Base-by-base conservation (phyloP, 768 basidiomycete species). In the Phylloporus scabripes region DNA sequence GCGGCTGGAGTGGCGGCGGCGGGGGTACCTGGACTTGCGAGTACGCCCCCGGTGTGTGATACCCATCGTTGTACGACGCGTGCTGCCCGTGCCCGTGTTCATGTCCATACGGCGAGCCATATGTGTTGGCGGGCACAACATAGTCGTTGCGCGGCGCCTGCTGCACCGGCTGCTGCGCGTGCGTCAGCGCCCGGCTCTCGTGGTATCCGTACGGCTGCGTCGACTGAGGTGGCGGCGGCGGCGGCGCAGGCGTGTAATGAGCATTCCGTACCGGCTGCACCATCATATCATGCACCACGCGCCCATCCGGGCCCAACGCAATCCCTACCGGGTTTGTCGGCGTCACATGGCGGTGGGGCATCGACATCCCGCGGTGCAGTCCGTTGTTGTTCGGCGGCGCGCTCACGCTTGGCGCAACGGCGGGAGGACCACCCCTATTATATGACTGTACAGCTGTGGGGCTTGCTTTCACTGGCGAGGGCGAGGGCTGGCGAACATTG, bases 291-390 rank as follows among this genome's bases (percentile, higher is more conserved):
- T 85, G 81, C 31, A 85, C 72, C 5, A 95, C 93, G 12, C 83
- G 77, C 7, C 92, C 93, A 50, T 73, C 79, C 0, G 85, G 82
- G 54, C 91, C 92, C 3, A 95, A 72, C 2, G 81, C 77, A 51
- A 95, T 94, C 3, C 93, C 92, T 4, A 90, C 75, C n/a, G 74
- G 74, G 50, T 86, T 90, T 26, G 85, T 85, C 49, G 85, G 89
- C 12, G 84, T 74, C n/a, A 83, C 74, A 1, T 85, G 78, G 34
- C 71, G 67, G 24, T 59, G 70, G 54, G 59, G 72, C 5, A 65
- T 65, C 2, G 65, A 58, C 36, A 50, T 11, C 10, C 61, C 55
- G 39, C 60, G 60, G 1, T 37, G 33, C 10, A 52, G 45, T 8
- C 23, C 7, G 7, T 14, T 42, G 6, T 48, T 57, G 32, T 23